A percentile compares a stretch with the other conserved stretches of the same genome.
These are phyloP conservation scores for Aspergillus carlsbadensis DNA, from an alignment of 495 filamentous ascomycete species.

Conservation along the genomic window DNA sequence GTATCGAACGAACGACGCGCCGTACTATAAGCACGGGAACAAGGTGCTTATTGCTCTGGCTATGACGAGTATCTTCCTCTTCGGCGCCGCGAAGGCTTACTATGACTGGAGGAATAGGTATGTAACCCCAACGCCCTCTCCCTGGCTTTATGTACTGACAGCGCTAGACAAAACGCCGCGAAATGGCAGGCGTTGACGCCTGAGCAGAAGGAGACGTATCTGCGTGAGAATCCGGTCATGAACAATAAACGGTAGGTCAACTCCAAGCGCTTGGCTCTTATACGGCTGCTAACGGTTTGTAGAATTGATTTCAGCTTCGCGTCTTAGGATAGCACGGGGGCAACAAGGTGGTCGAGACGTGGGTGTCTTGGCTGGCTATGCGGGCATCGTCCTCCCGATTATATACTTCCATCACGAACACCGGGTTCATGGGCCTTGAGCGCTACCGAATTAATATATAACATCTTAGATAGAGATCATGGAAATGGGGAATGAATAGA, in stretches of 20 bases:
- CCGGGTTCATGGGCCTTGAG: no score
- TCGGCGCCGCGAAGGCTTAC: slow-evolving; percentile 39
- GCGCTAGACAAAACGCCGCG: slow-evolving; percentile 21
- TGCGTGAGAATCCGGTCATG: neutral
- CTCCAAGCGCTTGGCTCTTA: no score
- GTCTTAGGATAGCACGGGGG: neutral
- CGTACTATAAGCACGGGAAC: slow-evolving; percentile 55
- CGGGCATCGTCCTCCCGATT: no score
- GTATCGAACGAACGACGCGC: slow-evolving; percentile 50
- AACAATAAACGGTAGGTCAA: slow-evolving; percentile 2
- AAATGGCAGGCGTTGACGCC: slow-evolving; percentile 31
- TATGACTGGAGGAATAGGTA: slow-evolving; percentile 24
- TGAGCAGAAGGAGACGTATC: slow-evolving; percentile 30
- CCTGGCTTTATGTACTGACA: no score
- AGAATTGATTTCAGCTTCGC: slow-evolving; percentile 8
- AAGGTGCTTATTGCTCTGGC: slow-evolving; percentile 45
- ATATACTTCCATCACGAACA: no score
- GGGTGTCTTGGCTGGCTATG: no score
- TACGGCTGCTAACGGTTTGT: neutral
- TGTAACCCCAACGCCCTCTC: no score
- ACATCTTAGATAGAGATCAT: no score
- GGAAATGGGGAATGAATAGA: no score
- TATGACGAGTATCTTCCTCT: slow-evolving; percentile 43
- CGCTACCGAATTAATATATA: no score
- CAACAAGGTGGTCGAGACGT: no score